Base-by-base conservation (phyloP, 2,329 filamentous ascomycete genomes). In the Cercospora janseana region DNA sequence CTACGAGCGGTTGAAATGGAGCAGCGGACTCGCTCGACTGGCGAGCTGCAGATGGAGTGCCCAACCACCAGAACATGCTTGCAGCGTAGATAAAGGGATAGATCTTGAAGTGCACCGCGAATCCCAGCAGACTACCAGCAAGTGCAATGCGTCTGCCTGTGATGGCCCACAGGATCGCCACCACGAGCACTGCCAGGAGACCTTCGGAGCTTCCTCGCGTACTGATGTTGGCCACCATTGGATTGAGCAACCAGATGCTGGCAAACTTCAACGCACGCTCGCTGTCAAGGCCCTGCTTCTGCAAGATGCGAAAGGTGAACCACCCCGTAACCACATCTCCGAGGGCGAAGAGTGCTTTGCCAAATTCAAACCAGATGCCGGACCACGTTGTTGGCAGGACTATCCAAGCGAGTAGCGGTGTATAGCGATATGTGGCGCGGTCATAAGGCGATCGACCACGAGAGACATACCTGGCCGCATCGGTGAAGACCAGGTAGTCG, bases 401-500 rank as follows among this genome's bases (percentile, higher is more conserved):
- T 3, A 96, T 73, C 91, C 91, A 97, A 12, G 93, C 89, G 1
- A 98, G 79, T 1, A 98, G 76, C 0, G 93, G 93, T 21, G 93
- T 97, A 75, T 98, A 98, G 53, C 93, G 87, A 74, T 98, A 98
- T 0, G 93, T 98, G 65, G 93, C 92, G 46, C 93, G 83, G 31
- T 80, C 79, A 69, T 98, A 98, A 1, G 93, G 93, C 0, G 87
- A 88, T 38, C 74, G 72, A 3, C 80, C 80, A n/a, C 71, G 74
- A 3, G 83, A 73, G 34, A 88, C 74, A 70, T 87, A 92, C 58
- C 87, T 86, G 2, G 93, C 82, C 20, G 93, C 93, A 69, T 97
- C 92, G 41, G 93, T 97, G 76, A 98, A 98, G 69, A 98, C 93
- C 58, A 90, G 83, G 72, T 98, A 98, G 77, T 98, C 93, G 63